Percentiles rank a stretch among this genome's conserved stretches.
These are phyloP conservation scores for Smallanthus sonchifolius DNA, from an alignment of 129 eudicot species.

Conservation along the genomic window DNA sequence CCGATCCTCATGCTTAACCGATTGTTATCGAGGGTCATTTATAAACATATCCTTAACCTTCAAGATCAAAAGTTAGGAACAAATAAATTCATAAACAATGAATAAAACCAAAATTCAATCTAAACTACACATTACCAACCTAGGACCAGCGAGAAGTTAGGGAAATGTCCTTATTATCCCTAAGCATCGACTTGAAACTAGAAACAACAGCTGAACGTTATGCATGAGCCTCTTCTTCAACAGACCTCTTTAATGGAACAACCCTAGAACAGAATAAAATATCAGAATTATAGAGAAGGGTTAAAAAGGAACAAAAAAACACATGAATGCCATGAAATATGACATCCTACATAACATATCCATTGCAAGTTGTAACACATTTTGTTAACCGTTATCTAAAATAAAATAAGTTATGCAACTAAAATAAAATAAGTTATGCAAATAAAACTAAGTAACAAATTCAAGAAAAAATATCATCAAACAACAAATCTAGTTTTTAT, in stretches of 20 bases:
- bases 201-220: constrained; percentile 63
- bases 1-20: constrained; percentile 90
- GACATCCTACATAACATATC: constrained; percentile 15
- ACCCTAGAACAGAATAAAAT: constrained; percentile 46
- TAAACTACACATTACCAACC: constrained; percentile 44
- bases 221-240: constrained; percentile 83
- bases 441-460: not conserved
- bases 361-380: constrained; percentile 12
- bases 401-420: not conserved
- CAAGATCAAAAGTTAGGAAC: constrained; percentile 16
- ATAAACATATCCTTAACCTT: constrained; percentile 83
- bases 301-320: not conserved
- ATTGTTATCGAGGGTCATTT: constrained; percentile 74
- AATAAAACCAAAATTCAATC: not conserved
- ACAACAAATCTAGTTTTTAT: too few relatives aligned
- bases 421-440: too few relatives aligned
- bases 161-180: constrained; percentile 61
- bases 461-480: too few relatives aligned
- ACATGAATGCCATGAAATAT: constrained; percentile 10
- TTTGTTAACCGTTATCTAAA: constrained; percentile 4
- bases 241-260: constrained; percentile 58
- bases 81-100: constrained; percentile 13
- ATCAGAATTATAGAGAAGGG: not conserved
- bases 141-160: constrained; percentile 84
- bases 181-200: constrained; percentile 79